phyloP scores from a whole-genome alignment of 1,139 yeast genomes.

The Suhomyces chickasaworum region DNA sequence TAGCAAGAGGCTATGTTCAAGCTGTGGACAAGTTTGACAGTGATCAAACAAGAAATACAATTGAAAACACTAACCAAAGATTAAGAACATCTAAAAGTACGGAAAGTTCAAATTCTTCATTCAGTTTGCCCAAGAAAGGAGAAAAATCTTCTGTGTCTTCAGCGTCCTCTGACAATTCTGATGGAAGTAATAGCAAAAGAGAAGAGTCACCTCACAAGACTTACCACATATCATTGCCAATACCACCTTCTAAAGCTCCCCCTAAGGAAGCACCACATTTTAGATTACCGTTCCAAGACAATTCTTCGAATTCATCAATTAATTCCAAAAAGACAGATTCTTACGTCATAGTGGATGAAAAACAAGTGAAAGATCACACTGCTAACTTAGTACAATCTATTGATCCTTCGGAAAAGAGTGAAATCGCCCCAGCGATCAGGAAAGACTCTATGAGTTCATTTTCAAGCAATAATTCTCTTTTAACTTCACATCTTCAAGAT shows the following conservation, averaged over 20 bases:
- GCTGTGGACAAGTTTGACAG: conserved; percentile 53
- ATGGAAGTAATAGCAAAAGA: not conserved
- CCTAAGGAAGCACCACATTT: conserved; percentile 50
- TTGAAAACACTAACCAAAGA: not conserved
- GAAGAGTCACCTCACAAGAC: conserved; percentile 9
- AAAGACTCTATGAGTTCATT: conserved; percentile 35
- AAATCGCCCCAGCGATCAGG: conserved; percentile 13
- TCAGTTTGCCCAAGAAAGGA: conserved; percentile 1
- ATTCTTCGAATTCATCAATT: conserved; percentile 5
- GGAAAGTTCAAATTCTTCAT: conserved; percentile 12
- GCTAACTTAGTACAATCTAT: conserved; percentile 29
- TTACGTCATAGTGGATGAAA: conserved; percentile 6
- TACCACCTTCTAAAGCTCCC: conserved; percentile 24
- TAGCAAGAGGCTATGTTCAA: conserved; percentile 64
- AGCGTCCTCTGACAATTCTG: conserved; percentile 11
- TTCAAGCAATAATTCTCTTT: conserved; percentile 31
- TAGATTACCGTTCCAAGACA: conserved; percentile 67
- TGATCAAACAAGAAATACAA: conserved; percentile 22
- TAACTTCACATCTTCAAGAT: conserved; percentile 40
- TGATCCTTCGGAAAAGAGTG: conserved; percentile 10
- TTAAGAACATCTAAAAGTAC: conserved; percentile 12
- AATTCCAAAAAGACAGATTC: conserved; percentile 7
- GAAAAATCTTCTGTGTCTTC: conserved; percentile 12
- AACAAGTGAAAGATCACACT: conserved; percentile 1
- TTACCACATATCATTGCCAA: conserved; percentile 27